Evolutionary conservation across 805 yeast species (phyloP), one percentile per base, ranked within the genome.

Genomic region (Ogataea methanolica): DNA sequence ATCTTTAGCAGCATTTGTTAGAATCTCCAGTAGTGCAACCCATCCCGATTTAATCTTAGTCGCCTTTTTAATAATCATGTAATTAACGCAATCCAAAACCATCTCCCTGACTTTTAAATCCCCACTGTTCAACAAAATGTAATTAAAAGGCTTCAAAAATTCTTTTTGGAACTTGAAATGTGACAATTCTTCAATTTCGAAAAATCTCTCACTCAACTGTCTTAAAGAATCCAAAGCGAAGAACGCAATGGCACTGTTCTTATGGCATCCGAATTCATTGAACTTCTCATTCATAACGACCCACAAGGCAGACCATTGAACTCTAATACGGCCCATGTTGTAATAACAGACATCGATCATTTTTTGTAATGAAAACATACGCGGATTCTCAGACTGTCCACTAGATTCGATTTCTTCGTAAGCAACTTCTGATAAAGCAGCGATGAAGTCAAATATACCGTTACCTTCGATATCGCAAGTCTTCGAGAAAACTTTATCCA

Each of bases 261-360:
- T 68, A 61, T 88, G 86, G 49, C 95, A 83, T 3, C 96, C 96
- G 53, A 90, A 91, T 42, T 74, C 78, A 54, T 88, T 88, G 70
- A 94, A 94, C 39, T 88, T 87, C 48, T 79, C 87, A 15, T 96
- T 96, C 87, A 94, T 87, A 9, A 88, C 85, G 15, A 86, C 79
- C 99, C 99, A 94, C 49, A 94, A 74, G 46, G 88, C 92, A 6
- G 96, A 81, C 97, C 99, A 94, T 68, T 95, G 97, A 51, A 94
- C 83, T 65, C 96, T 81, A 58, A 94, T 91, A 72, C 99, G 86
- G 43, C 82, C 82, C 97, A 94, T 94, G 65, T 95, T 95, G 72
- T 95, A 94, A 67, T 94, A 92, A 68, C 97, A 92, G 39, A 94
- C 96, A 67, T 95, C 99, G 44, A 94, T 96, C 75, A 94, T 87